Percentiles rank a stretch among this genome's conserved stretches.
phyloP scores from a whole-genome alignment of 2,329 filamentous ascomycete species.

The Aureobasidium musti region DNA sequence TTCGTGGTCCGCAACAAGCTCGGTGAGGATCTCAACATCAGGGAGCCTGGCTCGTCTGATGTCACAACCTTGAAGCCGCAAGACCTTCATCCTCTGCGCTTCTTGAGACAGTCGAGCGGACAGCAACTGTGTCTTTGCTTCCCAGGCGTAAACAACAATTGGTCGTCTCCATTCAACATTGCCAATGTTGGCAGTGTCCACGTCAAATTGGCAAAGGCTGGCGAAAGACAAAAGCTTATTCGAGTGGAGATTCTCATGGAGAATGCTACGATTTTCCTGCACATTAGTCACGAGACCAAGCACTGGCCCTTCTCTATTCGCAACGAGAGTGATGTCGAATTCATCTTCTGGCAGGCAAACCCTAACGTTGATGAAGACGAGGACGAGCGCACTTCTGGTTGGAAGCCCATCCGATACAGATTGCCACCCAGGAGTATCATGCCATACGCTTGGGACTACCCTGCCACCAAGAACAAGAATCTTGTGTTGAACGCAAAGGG shows the following conservation, averaged over 20 bases:
- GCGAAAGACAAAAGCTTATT: slow-evolving; percentile 84
- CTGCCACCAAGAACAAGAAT: slow-evolving; percentile 94
- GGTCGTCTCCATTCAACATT: slow-evolving; percentile 98
- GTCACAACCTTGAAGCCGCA: slow-evolving; percentile 75
- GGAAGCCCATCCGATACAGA: slow-evolving; percentile 89
- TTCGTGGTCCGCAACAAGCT: slow-evolving; percentile 95
- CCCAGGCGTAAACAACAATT: slow-evolving; percentile 91
- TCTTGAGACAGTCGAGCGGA: slow-evolving; percentile 75
- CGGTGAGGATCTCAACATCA: slow-evolving; percentile 81
- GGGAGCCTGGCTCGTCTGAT: slow-evolving; percentile 88
- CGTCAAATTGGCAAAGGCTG: slow-evolving; percentile 87
- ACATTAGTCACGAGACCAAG: slow-evolving; percentile 85
- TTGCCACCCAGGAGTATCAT: slow-evolving; percentile 94
- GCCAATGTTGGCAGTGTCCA: slow-evolving; percentile 90
- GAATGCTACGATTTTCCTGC: slow-evolving; percentile 87
- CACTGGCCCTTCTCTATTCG: slow-evolving; percentile 99
- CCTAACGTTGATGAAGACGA: slow-evolving; percentile 93
- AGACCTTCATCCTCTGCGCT: slow-evolving; percentile 84
- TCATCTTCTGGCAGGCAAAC: slow-evolving; percentile 93
- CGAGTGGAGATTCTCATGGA: slow-evolving; percentile 90
- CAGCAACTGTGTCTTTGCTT: slow-evolving; percentile 94
- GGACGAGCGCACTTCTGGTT: slow-evolving; percentile 76
- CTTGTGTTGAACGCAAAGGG: slow-evolving; percentile 77
- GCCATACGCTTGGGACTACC: slow-evolving; percentile 99
- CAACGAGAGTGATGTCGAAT: slow-evolving; percentile 96